A percentile compares a stretch with the other conserved stretches of the same genome.
These are phyloP conservation scores for Seiridium unicorne DNA, from an alignment of 2,329 filamentous ascomycete species.

Conservation along the genomic window DNA sequence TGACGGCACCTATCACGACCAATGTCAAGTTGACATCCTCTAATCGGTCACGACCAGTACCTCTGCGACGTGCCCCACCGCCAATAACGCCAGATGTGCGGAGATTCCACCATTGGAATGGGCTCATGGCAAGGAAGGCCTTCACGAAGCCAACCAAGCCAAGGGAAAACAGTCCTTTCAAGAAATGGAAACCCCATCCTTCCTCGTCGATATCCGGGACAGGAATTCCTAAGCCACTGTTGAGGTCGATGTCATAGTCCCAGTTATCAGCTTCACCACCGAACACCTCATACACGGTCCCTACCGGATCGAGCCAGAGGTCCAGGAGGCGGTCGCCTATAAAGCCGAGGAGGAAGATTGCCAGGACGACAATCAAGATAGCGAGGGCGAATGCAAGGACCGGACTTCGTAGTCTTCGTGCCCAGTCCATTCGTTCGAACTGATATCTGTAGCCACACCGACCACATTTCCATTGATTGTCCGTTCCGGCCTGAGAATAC, in stretches of 20 bases:
- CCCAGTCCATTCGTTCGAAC: conserved; percentile 74
- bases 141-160: conserved; percentile 85
- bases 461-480: conserved; percentile 63
- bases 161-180: conserved; percentile 87
- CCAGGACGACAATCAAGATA: conserved; percentile 64
- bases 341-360: conserved; percentile 84
- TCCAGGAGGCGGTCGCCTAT: conserved; percentile 90
- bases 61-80: conserved; percentile 51
- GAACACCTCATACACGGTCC: conserved; percentile 48
- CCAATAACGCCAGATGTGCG: conserved; percentile 58
- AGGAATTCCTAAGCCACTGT: conserved; percentile 2
- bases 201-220: conserved; percentile 45
- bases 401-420: conserved; percentile 65
- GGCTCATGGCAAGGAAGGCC: conserved; percentile 69
- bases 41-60: conserved; percentile 72
- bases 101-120: conserved; percentile 77
- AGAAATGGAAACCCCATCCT: conserved; percentile 79
- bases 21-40: conserved; percentile 78
- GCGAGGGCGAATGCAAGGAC: conserved; percentile 70
- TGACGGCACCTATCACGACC: conserved; percentile 75
- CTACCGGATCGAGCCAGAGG: conserved; percentile 77
- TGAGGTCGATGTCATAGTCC: conserved; percentile 24
- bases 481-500: conserved; percentile 72
- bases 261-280: conserved; percentile 36
- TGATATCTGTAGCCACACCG: conserved; percentile 85